Base-by-base conservation (phyloP, 805 yeast genomes). In the Candida suzukii region DNA sequence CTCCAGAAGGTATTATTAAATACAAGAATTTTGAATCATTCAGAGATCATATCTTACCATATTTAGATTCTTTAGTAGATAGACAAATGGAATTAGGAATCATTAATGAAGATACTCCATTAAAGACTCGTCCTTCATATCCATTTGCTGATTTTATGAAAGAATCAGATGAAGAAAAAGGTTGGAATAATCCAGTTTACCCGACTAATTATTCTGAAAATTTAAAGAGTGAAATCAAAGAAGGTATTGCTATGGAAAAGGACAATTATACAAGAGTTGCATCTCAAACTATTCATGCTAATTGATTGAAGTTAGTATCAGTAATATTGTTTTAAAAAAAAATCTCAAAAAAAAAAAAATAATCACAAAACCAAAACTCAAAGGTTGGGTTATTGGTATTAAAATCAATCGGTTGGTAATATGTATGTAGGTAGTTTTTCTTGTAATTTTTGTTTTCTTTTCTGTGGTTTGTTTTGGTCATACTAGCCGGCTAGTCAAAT, bases 1-100 rank as follows among this genome's bases (percentile, higher is more conserved):
- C 78, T 0, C 87, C 88, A 10, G 78, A 74, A 46, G 73, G 71
- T 39, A 82, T 82, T 45, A 60, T 76, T 53, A 75, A 76, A 54
- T 83, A 82, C 60, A 82, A 82, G 55, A 71, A 71, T 48, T 81
- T 80, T 49, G 78, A 67, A 39, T 50, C 68, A 36, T 71, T 78
- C 51, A 70, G 83, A 56, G 81, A 77, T 49, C 83, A 80, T 51
- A 63, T 83, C 35, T 51, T 66, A 5, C 75, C 73, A 2, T 81
- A 80, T 54, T 64, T 82, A 50, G 82, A 81, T 50, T 57, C 56
- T 1, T 59, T 81, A 41, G 73, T 81, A 36, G 59, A 76, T 46
- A 67, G 83, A 40, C 90, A 83, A 56, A 57, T 71, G 14, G 77
- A 77, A 17, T 41, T 63, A 43, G 83, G 83, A 0, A 46, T 81